Evolutionary conservation across 306 rosid genomes (phyloP).

Genomic region (Mucuna pruriens): DNA sequence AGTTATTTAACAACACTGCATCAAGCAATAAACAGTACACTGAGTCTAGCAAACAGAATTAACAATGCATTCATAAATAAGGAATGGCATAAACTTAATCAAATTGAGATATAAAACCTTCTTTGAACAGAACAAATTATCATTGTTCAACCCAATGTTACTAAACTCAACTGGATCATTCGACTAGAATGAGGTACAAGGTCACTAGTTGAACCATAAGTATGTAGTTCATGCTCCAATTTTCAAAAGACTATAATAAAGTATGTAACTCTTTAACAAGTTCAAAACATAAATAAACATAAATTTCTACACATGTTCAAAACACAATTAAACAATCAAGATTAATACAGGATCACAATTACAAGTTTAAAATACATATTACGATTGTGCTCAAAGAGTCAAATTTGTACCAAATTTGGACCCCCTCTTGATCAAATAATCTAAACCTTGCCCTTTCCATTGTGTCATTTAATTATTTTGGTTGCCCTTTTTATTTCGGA

Average conservation of each 20-base stretch:
- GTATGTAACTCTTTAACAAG: not conserved
- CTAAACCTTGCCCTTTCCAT: too few species aligned
- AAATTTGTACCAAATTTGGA: too few species aligned
- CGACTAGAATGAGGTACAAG: not conserved
- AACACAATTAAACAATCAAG: not conserved
- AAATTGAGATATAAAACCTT: slow-evolving; percentile 23
- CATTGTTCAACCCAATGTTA: not conserved
- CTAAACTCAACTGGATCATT: not conserved
- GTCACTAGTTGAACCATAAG: not conserved
- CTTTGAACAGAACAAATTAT: not conserved
- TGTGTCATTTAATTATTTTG: too few species aligned
- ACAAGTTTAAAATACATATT: not conserved
- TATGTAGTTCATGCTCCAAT: not conserved
- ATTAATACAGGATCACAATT: not conserved
- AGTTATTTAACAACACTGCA: too few species aligned
- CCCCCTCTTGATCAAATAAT: too few species aligned
- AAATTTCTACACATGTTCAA: not conserved
- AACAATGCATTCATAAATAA: slow-evolving; percentile 5
- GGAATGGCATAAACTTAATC: slow-evolving; percentile 27
- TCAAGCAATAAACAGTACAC: not conserved
- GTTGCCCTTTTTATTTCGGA: too few species aligned
- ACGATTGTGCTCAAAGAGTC: too few species aligned
- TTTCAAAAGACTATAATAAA: not conserved
- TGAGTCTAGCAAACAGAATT: not conserved
- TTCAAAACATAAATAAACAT: not conserved